phyloP scores from a whole-genome alignment of 352 stramenopile species.

The Phytophthora vignae region DNA sequence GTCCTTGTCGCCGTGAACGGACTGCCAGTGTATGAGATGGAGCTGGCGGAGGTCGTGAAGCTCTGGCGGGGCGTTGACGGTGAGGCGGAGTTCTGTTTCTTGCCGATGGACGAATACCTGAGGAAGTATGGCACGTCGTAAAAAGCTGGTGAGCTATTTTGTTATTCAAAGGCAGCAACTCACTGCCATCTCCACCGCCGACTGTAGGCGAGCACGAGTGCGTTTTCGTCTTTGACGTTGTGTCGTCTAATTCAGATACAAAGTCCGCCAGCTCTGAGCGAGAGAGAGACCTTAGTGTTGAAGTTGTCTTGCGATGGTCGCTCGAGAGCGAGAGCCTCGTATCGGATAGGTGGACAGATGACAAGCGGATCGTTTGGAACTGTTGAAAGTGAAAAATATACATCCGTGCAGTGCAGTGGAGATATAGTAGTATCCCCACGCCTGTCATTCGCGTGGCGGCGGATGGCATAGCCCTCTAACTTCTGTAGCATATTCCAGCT shows the following conservation, averaged over 20 bases:
- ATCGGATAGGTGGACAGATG: not conserved
- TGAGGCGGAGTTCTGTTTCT: slow-evolving; percentile 81
- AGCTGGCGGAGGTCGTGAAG: slow-evolving; percentile 77
- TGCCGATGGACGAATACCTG: slow-evolving; percentile 81
- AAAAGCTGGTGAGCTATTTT: slow-evolving; percentile 32
- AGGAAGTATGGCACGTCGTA: slow-evolving; percentile 60
- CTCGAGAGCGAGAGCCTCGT: not conserved
- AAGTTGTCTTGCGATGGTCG: slow-evolving; percentile 5
- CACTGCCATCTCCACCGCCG: slow-evolving; percentile 16
- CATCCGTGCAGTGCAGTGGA: not conserved
- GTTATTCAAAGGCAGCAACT: slow-evolving; percentile 31
- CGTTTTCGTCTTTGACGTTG: slow-evolving; percentile 24
- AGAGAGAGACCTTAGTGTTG: slow-evolving; percentile 3
- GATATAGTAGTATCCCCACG: not conserved
- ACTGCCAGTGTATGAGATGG: slow-evolving; percentile 83
- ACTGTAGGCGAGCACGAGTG: slow-evolving; percentile 22
- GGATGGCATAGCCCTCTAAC: slow-evolving; percentile 6
- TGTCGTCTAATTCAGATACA: slow-evolving; percentile 25
- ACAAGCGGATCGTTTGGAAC: slow-evolving; percentile 6
- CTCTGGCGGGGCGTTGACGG: slow-evolving; percentile 74
- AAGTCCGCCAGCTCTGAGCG: not conserved
- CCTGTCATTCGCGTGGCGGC: not conserved
- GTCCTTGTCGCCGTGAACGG: slow-evolving; percentile 87
- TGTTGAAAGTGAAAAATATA: slow-evolving; percentile 2
- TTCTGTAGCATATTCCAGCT: slow-evolving; percentile 7